A percentile compares a stretch with the other conserved stretches of the same genome.
phyloP scores from a whole-genome alignment of 257 asterid genomes.

The Fraxinus quadrangulata region DNA sequence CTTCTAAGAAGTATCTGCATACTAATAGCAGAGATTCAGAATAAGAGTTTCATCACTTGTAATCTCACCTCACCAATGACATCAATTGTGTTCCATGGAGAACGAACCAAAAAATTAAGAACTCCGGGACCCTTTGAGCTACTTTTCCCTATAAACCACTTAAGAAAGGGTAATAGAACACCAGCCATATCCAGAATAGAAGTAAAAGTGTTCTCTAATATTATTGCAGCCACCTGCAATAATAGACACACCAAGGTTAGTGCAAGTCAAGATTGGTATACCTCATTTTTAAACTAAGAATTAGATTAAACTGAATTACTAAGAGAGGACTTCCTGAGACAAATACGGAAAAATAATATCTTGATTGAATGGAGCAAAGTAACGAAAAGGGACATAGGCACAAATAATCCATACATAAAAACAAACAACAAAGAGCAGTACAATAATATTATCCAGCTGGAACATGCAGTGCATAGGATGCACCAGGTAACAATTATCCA shows the following conservation, averaged over 20 bases:
- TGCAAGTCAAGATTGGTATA: constrained; percentile 21
- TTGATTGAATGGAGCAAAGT: background rate
- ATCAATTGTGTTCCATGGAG: constrained; percentile 96
- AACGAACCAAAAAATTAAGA: constrained; percentile 84
- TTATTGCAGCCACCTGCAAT: constrained; percentile 72
- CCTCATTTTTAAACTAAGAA: constrained; percentile 12
- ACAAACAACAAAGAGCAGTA: constrained; percentile 1
- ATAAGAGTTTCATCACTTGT: background rate
- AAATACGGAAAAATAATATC: background rate
- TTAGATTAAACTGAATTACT: background rate
- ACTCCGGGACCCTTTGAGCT: constrained; percentile 71
- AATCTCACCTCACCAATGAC: constrained; percentile 77
- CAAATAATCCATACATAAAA: background rate
- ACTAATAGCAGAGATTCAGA: background rate
- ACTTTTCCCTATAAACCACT: constrained; percentile 89
- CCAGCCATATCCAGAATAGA: constrained; percentile 99
- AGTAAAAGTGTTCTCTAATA: constrained; percentile 93
- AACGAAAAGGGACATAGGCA: background rate
- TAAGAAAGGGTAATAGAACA: constrained; percentile 79
- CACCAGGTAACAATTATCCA: background rate
- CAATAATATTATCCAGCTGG: background rate
- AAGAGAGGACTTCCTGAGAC: background rate
- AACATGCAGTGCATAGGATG: background rate
- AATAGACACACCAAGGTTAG: constrained; percentile 18
- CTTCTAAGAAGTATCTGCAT: background rate